Base-by-base conservation (phyloP, 345 rosid species). In the Gossypium mustelinum region DNA sequence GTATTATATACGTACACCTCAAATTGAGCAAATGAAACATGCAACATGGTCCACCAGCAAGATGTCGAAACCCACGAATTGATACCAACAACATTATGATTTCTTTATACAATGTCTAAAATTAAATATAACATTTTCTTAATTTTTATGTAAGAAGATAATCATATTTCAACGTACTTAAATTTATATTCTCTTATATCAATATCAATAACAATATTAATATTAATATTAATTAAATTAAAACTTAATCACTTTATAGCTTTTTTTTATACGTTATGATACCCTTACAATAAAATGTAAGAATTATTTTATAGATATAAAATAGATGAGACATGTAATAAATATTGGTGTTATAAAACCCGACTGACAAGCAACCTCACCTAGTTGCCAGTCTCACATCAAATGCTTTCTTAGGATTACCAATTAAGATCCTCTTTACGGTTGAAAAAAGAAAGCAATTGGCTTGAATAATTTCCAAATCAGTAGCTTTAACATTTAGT, bases 81-180 rank as follows among this genome's bases (percentile, higher is more conserved):
- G 1, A 1, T 22, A 22, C 24, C 0, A 22, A 22, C 24, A 22
- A 22, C 24, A 22, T 22, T 1, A 22, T 22, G 1, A 22, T 22
- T 22, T 22, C 1, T 22, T 22, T 0, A 22, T 34, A 34, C 41
- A 34, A 5, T 5, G 0, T 5, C 0, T 34, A 34, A 0, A 34
- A 34, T 34, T 34, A 34, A 0, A 1, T 3, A 34, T 34, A 34
- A 34, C 0, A 0, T 34, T 1, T 34, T 0, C 0, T 7, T 34
- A 34, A 34, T 4, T 34, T 0, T 0, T 34, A 34, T 0, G 4
- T 34, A 34, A 34, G 0, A 0, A 0, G 6, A 34, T 34, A 34
- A 34, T 4, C 0, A 0, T 0, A 34, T 0, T 0, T 34, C 7
- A 4, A 34, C 41, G 41, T 5, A 0, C 1, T 34, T 34, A 1